Evolutionary conservation across 2,329 filamentous ascomycete species (phyloP).

Genomic region (Trichoderma atrobrunneum): DNA sequence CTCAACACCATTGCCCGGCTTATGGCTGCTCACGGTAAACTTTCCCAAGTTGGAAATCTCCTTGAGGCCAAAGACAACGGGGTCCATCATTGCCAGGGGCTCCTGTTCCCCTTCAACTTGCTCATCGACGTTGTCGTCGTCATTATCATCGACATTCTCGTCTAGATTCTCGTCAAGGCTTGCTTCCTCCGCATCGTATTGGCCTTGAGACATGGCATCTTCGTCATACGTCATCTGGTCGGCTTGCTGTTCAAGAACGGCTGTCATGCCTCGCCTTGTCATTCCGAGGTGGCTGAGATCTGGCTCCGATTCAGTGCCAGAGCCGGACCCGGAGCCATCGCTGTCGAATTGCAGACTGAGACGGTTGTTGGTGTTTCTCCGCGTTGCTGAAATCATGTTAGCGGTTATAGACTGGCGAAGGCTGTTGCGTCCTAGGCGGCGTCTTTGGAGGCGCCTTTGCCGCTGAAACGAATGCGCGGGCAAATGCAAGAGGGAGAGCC

Average conservation of each 20-base stretch:
- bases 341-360: constrained; percentile 39
- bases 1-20: constrained; percentile 75
- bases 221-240: constrained; percentile 33
- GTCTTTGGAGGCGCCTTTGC: not conserved
- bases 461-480: not conserved
- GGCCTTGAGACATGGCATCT: constrained; percentile 30
- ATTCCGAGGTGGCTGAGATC: constrained; percentile 39
- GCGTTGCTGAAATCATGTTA: constrained; percentile 30
- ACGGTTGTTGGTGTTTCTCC: constrained; percentile 30
- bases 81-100: constrained; percentile 47
- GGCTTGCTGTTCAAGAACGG: constrained; percentile 28
- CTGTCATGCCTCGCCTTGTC: constrained; percentile 28
- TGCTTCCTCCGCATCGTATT: constrained; percentile 33
- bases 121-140: constrained; percentile 39
- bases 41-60: constrained; percentile 82
- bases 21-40: constrained; percentile 79
- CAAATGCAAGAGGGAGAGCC: constrained; percentile 18
- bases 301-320: constrained; percentile 38
- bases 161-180: constrained; percentile 34
- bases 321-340: constrained; percentile 37
- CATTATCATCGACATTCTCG: constrained; percentile 34
- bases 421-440: not conserved
- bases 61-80: constrained; percentile 59
- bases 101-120: constrained; percentile 40
- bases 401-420: not conserved